Percentiles rank a stretch among this genome's conserved stretches.
phyloP scores from a whole-genome alignment of 495 filamentous ascomycete species.

The Pyronema omphalodes region DNA sequence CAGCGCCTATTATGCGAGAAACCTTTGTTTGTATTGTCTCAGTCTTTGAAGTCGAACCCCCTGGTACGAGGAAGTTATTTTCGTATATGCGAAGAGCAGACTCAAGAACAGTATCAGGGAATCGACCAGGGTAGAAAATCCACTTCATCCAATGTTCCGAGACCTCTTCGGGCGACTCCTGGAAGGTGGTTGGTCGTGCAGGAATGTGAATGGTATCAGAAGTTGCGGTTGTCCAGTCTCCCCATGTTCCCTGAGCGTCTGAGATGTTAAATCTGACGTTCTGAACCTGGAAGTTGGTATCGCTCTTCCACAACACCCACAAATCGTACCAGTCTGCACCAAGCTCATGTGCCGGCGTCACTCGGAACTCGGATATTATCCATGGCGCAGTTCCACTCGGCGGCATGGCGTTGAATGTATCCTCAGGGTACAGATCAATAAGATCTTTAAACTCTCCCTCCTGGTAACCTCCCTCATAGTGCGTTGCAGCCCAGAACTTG shows the following conservation, averaged over 20 bases:
- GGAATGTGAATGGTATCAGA: constrained; percentile 42
- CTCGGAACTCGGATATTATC: constrained; percentile 70
- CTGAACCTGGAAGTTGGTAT: constrained; percentile 58
- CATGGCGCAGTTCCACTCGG: constrained; percentile 60
- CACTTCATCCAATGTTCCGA: constrained; percentile 53
- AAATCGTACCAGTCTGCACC: constrained; percentile 35
- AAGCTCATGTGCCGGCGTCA: constrained; percentile 31
- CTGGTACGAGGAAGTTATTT: constrained; percentile 6
- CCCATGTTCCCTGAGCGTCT: constrained; percentile 40
- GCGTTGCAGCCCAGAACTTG: constrained; percentile 74
- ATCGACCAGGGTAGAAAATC: constrained; percentile 66
- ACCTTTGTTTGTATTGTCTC: constrained; percentile 17
- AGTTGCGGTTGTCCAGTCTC: constrained; percentile 53
- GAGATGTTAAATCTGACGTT: constrained; percentile 39
- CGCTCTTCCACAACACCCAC: constrained; percentile 80
- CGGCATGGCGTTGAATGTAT: constrained; percentile 44
- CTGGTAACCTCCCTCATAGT: constrained; percentile 35
- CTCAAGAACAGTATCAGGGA: constrained; percentile 57
- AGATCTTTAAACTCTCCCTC: constrained; percentile 30
- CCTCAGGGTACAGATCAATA: constrained; percentile 46
- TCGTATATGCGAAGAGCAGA: constrained; percentile 31
- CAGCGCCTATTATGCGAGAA: constrained; percentile 14
- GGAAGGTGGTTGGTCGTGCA: constrained; percentile 37
- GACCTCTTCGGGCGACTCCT: constrained; percentile 37
- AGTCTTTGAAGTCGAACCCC: constrained; percentile 5